Percentiles rank a stretch among this genome's conserved stretches.
Evolutionary conservation across 2,329 filamentous ascomycete species (phyloP).

Genomic region (Alternaria sp.): DNA sequence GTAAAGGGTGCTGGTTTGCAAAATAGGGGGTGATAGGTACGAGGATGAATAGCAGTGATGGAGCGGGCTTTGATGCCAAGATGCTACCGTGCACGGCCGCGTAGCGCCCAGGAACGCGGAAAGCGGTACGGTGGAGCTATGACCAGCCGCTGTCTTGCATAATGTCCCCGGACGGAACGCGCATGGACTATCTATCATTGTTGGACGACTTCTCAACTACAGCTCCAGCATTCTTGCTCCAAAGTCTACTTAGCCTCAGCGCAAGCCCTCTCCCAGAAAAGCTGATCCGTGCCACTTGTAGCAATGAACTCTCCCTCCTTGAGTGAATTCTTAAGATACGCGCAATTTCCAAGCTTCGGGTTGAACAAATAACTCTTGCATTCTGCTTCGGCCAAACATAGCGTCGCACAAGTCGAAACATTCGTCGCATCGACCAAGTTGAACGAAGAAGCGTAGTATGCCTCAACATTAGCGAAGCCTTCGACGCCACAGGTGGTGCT

Average conservation of each 20-base stretch:
- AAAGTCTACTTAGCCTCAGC: neutral
- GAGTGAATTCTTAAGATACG: conserved; percentile 2
- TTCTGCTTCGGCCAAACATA: conserved; percentile 20
- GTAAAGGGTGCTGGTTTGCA: conserved; percentile 2
- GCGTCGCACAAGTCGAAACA: conserved; percentile 17
- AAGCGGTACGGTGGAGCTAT: neutral
- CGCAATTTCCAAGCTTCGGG: conserved; percentile 6
- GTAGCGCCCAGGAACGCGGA: neutral
- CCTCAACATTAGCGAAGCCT: conserved; percentile 22
- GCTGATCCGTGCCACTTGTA: conserved; percentile 6
- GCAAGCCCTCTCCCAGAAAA: conserved; percentile 5
- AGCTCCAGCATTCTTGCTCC: neutral
- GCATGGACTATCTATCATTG: conserved; percentile 1
- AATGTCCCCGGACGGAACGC: neutral
- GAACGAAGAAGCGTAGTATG: conserved; percentile 26
- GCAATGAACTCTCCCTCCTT: conserved; percentile 7
- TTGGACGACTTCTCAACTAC: neutral
- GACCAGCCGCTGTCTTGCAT: neutral
- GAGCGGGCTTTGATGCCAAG: conserved; percentile 3
- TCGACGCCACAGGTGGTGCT: conserved; percentile 18
- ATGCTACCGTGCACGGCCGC: neutral
- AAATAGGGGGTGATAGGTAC: neutral
- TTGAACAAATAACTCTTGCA: conserved; percentile 26
- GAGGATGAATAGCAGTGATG: conserved; percentile 1
- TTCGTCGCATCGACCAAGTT: conserved; percentile 20